These are phyloP conservation scores for Claviceps sp. DNA, from an alignment of 2,329 filamentous ascomycete species.

Conservation along the genomic window DNA sequence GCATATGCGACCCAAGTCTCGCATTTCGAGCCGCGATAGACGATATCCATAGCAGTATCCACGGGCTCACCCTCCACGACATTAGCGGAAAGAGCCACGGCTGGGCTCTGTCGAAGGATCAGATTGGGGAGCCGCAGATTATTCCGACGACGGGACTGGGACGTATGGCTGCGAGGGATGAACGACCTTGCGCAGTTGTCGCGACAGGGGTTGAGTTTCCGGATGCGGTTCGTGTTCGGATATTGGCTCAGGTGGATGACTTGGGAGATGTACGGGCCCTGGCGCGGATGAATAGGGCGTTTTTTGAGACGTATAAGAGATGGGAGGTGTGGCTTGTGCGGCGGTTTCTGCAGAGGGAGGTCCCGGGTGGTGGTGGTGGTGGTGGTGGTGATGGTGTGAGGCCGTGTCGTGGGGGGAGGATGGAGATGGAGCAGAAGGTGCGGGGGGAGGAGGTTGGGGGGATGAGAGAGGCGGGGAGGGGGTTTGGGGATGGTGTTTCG, in stretches of 20 bases:
- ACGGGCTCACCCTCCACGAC: constrained; percentile 34
- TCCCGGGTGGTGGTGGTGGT: no score
- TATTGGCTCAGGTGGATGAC: constrained; percentile 26
- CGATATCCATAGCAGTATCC: constrained; percentile 37
- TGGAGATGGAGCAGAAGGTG: constrained; percentile 20
- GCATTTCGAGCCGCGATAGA: constrained; percentile 32
- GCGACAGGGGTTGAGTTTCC: constrained; percentile 22
- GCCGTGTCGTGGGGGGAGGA: no score
- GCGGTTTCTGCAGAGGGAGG: constrained; percentile 19
- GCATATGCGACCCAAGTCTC: constrained; percentile 36
- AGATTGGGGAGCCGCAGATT: constrained; percentile 21
- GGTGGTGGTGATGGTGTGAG: no score
- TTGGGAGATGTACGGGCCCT: constrained; percentile 28
- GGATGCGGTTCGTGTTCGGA: constrained; percentile 24
- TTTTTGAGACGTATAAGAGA: constrained; percentile 31
- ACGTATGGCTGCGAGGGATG: constrained; percentile 18
- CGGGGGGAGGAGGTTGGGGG: constrained; percentile 17
- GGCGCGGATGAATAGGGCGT: constrained; percentile 27
- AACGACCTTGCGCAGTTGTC: constrained; percentile 15
- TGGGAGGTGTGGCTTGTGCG: constrained; percentile 28
- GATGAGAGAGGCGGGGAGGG: constrained; percentile 13
- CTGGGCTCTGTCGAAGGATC: constrained; percentile 33
- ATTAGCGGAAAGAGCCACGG: constrained; percentile 34
- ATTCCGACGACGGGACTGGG: constrained; percentile 15
- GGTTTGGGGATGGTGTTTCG: not conserved